Evolutionary conservation across 768 basidiomycete genomes (phyloP).

Genomic region (Coprinopsis marcescibilis): DNA sequence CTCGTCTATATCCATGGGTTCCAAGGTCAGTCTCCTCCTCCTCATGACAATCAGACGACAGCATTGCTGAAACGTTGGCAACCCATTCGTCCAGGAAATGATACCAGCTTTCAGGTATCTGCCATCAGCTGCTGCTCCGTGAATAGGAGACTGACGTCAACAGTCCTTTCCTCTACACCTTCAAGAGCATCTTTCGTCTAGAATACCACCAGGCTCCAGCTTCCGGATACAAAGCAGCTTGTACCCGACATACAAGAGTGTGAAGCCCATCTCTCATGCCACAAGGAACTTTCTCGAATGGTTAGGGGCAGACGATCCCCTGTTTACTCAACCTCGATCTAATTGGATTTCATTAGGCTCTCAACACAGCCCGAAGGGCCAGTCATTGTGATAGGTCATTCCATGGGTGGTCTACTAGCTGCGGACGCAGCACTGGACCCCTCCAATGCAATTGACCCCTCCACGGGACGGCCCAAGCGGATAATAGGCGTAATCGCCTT

Average conservation of each 20-base stretch:
- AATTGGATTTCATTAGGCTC: too few species aligned
- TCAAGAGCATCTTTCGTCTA: slow-evolving; percentile 34
- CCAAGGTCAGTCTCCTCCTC: slow-evolving; percentile 45
- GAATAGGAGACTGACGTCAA: too few species aligned
- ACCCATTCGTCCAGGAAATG: too few species aligned
- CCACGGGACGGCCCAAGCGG: slow-evolving; percentile 30
- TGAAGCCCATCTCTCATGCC: slow-evolving; percentile 45
- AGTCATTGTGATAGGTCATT: slow-evolving; percentile 51
- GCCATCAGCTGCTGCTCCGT: too few species aligned
- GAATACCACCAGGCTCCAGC: slow-evolving; percentile 28
- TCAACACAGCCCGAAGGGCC: slow-evolving; percentile 48
- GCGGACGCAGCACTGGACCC: slow-evolving; percentile 47
- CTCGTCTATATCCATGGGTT: slow-evolving; percentile 57
- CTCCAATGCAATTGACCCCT: slow-evolving; percentile 28
- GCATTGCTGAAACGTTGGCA: too few species aligned
- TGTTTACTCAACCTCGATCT: too few species aligned
- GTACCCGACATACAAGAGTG: slow-evolving; percentile 58
- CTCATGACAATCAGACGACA: too few species aligned
- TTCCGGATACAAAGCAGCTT: slow-evolving; percentile 41
- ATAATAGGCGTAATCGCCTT: slow-evolving; percentile 53
- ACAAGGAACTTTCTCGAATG: slow-evolving; percentile 52
- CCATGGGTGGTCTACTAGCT: slow-evolving; percentile 57
- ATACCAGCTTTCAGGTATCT: slow-evolving; percentile 56
- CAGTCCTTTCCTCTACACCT: slow-evolving; percentile 53
- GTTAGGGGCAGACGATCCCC: slow-evolving; percentile 22